These are phyloP conservation scores for Tubosaeta brunneosetosa DNA, from an alignment of 768 basidiomycete species.

Conservation along the genomic window DNA sequence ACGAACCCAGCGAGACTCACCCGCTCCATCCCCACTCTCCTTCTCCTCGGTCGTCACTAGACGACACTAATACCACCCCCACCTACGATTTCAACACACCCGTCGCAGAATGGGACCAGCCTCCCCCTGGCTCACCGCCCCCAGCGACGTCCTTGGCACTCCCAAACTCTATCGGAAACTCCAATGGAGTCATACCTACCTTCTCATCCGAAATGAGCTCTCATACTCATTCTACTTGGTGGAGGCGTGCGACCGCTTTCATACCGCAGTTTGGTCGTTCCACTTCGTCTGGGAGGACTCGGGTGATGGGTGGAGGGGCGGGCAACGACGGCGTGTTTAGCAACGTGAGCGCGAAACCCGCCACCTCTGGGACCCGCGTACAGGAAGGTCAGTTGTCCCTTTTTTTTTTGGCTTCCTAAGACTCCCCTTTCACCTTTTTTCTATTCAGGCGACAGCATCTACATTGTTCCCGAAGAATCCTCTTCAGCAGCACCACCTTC, in stretches of 20 bases:
- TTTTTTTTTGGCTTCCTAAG: background rate
- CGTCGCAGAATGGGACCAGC: conserved; percentile 62
- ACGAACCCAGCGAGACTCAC: conserved; percentile 42
- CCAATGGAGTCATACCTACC: conserved; percentile 63
- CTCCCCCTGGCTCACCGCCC: conserved; percentile 82
- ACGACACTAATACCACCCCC: conserved; percentile 27
- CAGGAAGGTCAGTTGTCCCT: conserved; percentile 44
- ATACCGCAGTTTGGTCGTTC: conserved; percentile 48
- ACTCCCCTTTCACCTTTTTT: background rate
- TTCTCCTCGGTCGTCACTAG: conserved; percentile 20
- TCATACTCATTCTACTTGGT: conserved; percentile 37
- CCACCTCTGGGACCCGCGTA: conserved; percentile 47
- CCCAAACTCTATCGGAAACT: conserved; percentile 69
- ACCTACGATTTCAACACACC: conserved; percentile 77
- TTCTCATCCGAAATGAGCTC: conserved; percentile 32
- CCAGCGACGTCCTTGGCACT: conserved; percentile 56
- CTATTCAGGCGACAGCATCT: conserved; percentile 64
- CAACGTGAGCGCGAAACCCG: conserved; percentile 88
- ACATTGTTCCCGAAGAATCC: conserved; percentile 75
- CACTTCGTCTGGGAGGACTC: conserved; percentile 31
- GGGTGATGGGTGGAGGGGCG: conserved; percentile 56
- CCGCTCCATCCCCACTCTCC: conserved; percentile 45
- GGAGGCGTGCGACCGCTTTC: conserved; percentile 53
- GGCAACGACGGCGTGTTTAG: conserved; percentile 91
- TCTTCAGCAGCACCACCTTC: conserved; percentile 86